Evolutionary conservation across 2,329 filamentous ascomycete genomes (phyloP).

Genomic region (Microsporum audouinii): DNA sequence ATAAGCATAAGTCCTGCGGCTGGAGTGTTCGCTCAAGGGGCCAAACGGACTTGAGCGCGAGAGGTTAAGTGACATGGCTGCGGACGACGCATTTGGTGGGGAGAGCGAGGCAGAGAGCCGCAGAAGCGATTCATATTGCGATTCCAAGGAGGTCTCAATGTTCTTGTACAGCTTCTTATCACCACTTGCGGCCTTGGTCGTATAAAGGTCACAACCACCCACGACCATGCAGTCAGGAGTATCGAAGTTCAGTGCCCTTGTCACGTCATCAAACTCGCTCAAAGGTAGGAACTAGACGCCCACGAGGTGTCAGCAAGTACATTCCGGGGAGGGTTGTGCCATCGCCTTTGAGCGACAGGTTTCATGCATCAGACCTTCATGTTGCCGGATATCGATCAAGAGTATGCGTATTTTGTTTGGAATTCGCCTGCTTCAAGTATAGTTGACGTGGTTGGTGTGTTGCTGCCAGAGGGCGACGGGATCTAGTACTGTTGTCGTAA

Average conservation of each 20-base stretch:
- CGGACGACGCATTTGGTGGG: conserved; percentile 62
- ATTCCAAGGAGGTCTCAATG: conserved; percentile 83
- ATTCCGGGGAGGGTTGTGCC: neutral
- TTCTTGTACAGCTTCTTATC: conserved; percentile 97
- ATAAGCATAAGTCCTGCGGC: conserved; percentile 86
- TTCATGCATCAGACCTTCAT: conserved; percentile 2
- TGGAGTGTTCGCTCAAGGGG: conserved; percentile 73
- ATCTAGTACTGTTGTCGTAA: neutral
- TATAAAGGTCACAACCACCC: conserved; percentile 92
- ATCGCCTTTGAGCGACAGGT: neutral
- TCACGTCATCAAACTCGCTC: conserved; percentile 81
- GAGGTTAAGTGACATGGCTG: conserved; percentile 57
- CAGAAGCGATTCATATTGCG: conserved; percentile 78
- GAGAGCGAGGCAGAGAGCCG: conserved; percentile 79
- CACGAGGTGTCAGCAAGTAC: neutral
- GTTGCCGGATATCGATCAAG: neutral
- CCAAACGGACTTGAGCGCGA: conserved; percentile 87
- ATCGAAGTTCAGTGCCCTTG: conserved; percentile 87
- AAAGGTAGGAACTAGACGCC: conserved; percentile 70
- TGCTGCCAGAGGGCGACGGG: neutral
- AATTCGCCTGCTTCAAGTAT: neutral
- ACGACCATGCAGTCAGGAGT: conserved; percentile 85
- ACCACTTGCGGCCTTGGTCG: conserved; percentile 84
- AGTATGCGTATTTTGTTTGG: neutral
- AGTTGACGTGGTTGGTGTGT: neutral